Evolutionary conservation across 352 stramenopile species (phyloP), one percentile per base, ranked within the genome.

Genomic region (Phytopythium chamaehyphon): DNA sequence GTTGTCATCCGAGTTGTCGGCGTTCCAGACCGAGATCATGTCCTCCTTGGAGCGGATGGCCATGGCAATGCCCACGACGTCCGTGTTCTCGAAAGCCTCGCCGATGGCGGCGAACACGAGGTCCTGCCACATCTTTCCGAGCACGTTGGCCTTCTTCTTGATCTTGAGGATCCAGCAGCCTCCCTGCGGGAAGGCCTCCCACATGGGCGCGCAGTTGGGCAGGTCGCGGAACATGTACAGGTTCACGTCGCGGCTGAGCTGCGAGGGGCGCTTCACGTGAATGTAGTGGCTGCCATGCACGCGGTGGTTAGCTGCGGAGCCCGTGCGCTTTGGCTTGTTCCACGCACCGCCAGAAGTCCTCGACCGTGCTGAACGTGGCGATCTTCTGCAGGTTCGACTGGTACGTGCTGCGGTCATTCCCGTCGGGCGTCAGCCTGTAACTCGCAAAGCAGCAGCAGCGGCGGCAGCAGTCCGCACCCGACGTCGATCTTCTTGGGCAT

Each of bases 101-200:
- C 90, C 90, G 57, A 97, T 86, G 40, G 86, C 88, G 19, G 89
- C 89, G 61, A 97, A 93, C 36, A 93, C 88, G 40, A 97, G 74
- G 63, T 97, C 90, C 67, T 97, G 90, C 90, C 90, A 97, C 85
- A 97, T 96, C 69, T 97, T 97, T 44, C 90, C 88, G 11, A 97
- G 73, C 52, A 97, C 88, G 51, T 94, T 95, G 60, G 82, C 82
- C 69, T 94, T 95, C 75, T 97, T 97, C 69, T 96, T 96, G 66
- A 97, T 96, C 72, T 96, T 96, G 57, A 97, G 74, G 67, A 97
- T 97, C 90, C 90, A 97, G 77, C 90, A 97, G 44, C 90, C 90
- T 50, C 90, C 90, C 61, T 96, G 86, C 16, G 90, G 90, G 72
- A 96, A 97, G 15, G 80, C 83, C 64, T 96, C 86, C 86, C 87